Evolutionary conservation across 108 stramenopile species (phyloP).

Genomic region (Nitzschia palea): DNA sequence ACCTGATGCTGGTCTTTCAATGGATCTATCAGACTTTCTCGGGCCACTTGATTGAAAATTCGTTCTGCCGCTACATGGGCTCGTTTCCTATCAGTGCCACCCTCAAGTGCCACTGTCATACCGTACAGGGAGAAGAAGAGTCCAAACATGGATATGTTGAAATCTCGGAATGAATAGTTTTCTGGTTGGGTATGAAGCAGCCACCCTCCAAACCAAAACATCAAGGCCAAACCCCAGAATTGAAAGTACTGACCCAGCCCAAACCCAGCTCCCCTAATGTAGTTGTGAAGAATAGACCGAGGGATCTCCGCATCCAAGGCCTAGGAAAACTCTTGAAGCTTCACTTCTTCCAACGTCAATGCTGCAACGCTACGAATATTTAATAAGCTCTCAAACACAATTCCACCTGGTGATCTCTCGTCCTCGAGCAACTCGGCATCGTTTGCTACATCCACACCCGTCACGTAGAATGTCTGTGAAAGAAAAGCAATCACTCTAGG

Average conservation of each 20-base stretch:
- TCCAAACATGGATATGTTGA: slow-evolving; percentile 61
- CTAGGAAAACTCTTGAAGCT: slow-evolving; percentile 53
- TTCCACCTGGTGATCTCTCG: slow-evolving; percentile 59
- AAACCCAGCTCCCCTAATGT: slow-evolving; percentile 7
- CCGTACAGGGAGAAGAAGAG: slow-evolving; percentile 64
- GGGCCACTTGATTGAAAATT: slow-evolving; percentile 49
- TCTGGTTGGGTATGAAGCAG: slow-evolving; percentile 37
- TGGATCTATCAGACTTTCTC: slow-evolving; percentile 53
- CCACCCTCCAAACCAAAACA: slow-evolving; percentile 65
- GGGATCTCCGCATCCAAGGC: slow-evolving; percentile 46
- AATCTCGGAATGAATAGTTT: slow-evolving; percentile 45
- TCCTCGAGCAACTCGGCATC: slow-evolving; percentile 39
- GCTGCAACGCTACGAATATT: slow-evolving; percentile 80
- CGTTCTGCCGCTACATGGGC: slow-evolving; percentile 48
- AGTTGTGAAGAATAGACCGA: slow-evolving; percentile 28
- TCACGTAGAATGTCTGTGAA: slow-evolving; percentile 24
- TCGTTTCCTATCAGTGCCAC: slow-evolving; percentile 42
- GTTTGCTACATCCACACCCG: slow-evolving; percentile 60
- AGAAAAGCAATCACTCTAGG: slow-evolving; percentile 36
- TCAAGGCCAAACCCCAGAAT: slow-evolving; percentile 33
- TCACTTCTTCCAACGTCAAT: slow-evolving; percentile 55
- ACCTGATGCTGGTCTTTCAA: too few species aligned
- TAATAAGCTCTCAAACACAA: slow-evolving; percentile 69
- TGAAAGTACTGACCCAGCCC: slow-evolving; percentile 25
- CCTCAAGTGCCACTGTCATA: slow-evolving; percentile 40